phyloP scores from a whole-genome alignment of 2,329 filamentous ascomycete genomes.

The Epichloe sylvatica region DNA sequence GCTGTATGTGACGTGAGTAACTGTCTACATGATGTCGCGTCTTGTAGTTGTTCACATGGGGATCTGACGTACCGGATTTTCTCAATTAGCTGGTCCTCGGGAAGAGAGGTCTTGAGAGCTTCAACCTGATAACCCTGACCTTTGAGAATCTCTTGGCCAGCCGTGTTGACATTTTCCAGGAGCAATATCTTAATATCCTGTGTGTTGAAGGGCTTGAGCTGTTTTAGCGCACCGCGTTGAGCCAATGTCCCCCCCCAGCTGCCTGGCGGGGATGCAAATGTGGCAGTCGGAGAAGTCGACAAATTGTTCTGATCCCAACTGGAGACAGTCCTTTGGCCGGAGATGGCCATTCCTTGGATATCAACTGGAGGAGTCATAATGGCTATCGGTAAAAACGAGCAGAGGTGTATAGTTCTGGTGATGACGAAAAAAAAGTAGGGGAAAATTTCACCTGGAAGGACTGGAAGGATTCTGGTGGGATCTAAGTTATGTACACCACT shows the following conservation, averaged over 20 bases:
- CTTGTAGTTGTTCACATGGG: not conserved
- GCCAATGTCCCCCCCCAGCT: slow-evolving; percentile 37
- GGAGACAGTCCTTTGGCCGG: slow-evolving; percentile 29
- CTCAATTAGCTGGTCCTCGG: slow-evolving; percentile 87
- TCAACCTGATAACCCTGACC: slow-evolving; percentile 94
- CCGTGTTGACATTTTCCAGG: slow-evolving; percentile 89
- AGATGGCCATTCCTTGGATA: slow-evolving; percentile 26
- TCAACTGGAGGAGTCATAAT: slow-evolving; percentile 32
- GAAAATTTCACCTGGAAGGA: not conserved
- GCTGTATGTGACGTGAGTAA: slow-evolving; percentile 28
- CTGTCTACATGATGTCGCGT: not conserved
- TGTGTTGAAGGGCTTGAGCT: slow-evolving; percentile 87
- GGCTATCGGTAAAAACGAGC: not conserved
- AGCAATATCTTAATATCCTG: slow-evolving; percentile 93
- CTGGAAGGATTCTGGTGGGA: not conserved
- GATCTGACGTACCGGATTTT: slow-evolving; percentile 68
- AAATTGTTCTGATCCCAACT: slow-evolving; percentile 41
- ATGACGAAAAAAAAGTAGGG: not conserved
- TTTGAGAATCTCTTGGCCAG: slow-evolving; percentile 68
- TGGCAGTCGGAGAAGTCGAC: slow-evolving; percentile 60
- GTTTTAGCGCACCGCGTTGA: slow-evolving; percentile 42
- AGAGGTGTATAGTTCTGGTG: not conserved
- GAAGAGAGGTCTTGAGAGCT: slow-evolving; percentile 71
- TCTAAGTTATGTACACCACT: too few species aligned
- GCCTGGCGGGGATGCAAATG: slow-evolving; percentile 59